phyloP scores from a whole-genome alignment of 169 alveolate species.

The Plasmodium reichenowi region DNA sequence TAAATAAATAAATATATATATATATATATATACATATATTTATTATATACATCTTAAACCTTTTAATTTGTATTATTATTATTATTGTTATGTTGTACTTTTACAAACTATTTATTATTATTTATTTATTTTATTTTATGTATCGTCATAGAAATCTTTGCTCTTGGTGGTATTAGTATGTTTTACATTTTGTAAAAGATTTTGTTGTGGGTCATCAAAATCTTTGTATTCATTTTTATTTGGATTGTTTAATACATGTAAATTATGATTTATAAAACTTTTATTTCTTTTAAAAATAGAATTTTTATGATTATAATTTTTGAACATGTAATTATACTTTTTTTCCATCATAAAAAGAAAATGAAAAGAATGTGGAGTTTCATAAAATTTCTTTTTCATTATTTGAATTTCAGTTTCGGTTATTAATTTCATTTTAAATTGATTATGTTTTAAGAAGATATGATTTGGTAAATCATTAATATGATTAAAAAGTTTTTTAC shows the following conservation, averaged over 20 bases:
- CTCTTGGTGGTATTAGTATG: slow-evolving; percentile 15
- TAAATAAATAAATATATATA: no score
- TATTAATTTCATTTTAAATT: slow-evolving; percentile 52
- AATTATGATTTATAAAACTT: slow-evolving; percentile 49
- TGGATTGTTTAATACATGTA: slow-evolving; percentile 23
- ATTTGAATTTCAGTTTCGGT: slow-evolving; percentile 70
- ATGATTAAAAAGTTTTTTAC: slow-evolving; percentile 53
- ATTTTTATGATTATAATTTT: slow-evolving; percentile 25
- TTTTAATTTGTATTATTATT: no score
- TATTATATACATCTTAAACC: no score
- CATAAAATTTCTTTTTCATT: slow-evolving; percentile 52
- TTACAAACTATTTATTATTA: no score
- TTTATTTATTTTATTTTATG: background rate
- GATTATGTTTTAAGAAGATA: slow-evolving; percentile 59
- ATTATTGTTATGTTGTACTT: no score
- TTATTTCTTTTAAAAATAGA: slow-evolving; percentile 19
- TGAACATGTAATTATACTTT: slow-evolving; percentile 30
- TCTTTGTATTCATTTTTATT: slow-evolving; percentile 46
- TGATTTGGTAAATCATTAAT: slow-evolving; percentile 75
- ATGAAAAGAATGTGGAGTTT: slow-evolving; percentile 68
- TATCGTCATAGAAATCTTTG: slow-evolving; percentile 63
- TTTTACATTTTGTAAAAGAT: slow-evolving; percentile 45
- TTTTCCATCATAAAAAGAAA: slow-evolving; percentile 74
- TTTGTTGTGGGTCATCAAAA: slow-evolving; percentile 54
- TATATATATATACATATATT: no score